Conservation (phyloP, 2,329 filamentous ascomycete species). For the Aureobasidium uvarum region DNA sequence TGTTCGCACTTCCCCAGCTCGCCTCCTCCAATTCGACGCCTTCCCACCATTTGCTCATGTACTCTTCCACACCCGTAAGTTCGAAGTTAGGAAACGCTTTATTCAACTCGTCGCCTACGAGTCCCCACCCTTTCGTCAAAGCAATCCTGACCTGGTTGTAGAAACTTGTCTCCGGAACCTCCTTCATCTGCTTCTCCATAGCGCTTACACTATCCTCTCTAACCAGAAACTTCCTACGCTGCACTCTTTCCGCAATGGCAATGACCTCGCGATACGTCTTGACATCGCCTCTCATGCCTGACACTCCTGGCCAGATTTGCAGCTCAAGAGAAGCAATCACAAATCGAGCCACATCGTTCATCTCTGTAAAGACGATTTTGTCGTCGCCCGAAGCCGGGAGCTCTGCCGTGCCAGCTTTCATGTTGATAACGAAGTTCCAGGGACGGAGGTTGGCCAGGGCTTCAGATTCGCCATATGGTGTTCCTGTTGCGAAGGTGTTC, state of each 20-base stretch:
- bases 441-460: slow-evolving; percentile 39
- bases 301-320: slow-evolving; percentile 46
- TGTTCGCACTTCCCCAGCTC: slow-evolving; percentile 29
- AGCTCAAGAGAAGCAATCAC: slow-evolving; percentile 46
- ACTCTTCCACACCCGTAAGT: slow-evolving; percentile 32
- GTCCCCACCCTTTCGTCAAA: slow-evolving; percentile 31
- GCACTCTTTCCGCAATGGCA: slow-evolving; percentile 33
- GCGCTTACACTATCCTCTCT: slow-evolving; percentile 32
- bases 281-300: slow-evolving; percentile 40
- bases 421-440: slow-evolving; percentile 44
- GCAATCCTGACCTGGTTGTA: slow-evolving; percentile 36
- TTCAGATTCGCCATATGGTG: slow-evolving; percentile 37
- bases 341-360: slow-evolving; percentile 50
- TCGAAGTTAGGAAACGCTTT: slow-evolving; percentile 33
- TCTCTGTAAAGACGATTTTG: slow-evolving; percentile 50
- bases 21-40: slow-evolving; percentile 33
- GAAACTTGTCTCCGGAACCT: slow-evolving; percentile 27
- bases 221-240: slow-evolving; percentile 34
- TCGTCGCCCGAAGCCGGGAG: slow-evolving; percentile 52
- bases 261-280: slow-evolving; percentile 31
- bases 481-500: slow-evolving; percentile 34
- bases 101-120: slow-evolving; percentile 35
- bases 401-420: slow-evolving; percentile 39
- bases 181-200: slow-evolving; percentile 29
- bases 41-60: slow-evolving; percentile 36